Base-by-base conservation (phyloP, 108 stramenopile genomes). In the Cyclotella choctawhatcheeana region DNA sequence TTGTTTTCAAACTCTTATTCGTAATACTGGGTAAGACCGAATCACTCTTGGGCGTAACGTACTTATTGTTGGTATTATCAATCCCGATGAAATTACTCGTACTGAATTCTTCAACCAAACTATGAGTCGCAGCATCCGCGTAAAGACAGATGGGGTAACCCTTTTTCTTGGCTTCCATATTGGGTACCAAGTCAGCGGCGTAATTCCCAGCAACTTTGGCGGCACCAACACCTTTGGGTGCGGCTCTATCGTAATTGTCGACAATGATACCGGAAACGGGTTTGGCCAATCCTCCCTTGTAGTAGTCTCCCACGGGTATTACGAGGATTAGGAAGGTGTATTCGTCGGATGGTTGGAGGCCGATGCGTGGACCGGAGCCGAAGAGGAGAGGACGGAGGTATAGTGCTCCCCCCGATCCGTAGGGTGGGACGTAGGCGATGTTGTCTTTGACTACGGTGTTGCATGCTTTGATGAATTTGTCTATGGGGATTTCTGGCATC, bases 201-300 rank as follows among this genome's bases (percentile, higher is more conserved):
- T 99, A 99, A 80, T 99, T 99, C 2, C 99, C 99, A 5, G 99
- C 99, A 6, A 97, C 95, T 87, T 99, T 99, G 56, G 96, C 97
- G 48, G 69, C 71, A 27, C 99, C 99, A 2, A 99, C 99, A 44
- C 99, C 99, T 58, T 79, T 82, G 5, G 99, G 99, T 6, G 99
- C 99, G 10, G 99, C 97, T 40, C 99, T 93, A 85, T 99, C 99
- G 62, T 84, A 99, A 33, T 97, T 93, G 35, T 93, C 89, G 55
- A 97, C 93, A 59, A 99, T 85, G 29, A 98, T 68, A 27, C 92
- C 97, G 58, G 92, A 67, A 1, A 97, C 95, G 25, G 98, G 98
- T 44, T 63, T 73, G 20, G 91, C 74, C 22, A 96, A 66, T 18
- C 98, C 99, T 48, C 97, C 99, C 85, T 97, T 96, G 91, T 99